Percentiles rank a stretch among this genome's conserved stretches.
phyloP scores from a whole-genome alignment of 352 stramenopile species.

The Phytophthora colocasiae region DNA sequence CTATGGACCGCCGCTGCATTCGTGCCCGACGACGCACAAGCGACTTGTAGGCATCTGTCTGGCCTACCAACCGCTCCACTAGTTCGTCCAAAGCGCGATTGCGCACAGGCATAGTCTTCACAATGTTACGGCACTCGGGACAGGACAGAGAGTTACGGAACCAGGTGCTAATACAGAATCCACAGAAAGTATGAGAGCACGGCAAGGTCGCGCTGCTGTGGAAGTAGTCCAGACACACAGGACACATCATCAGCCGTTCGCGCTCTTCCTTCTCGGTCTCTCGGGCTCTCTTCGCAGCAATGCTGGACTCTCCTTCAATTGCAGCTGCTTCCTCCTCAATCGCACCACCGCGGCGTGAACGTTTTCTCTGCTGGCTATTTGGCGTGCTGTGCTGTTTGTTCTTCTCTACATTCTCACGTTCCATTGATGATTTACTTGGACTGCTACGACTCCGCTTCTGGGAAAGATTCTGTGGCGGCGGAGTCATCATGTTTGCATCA shows the following conservation, averaged over 20 bases:
- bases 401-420: conserved; percentile 31
- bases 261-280: conserved; percentile 49
- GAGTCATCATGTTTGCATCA: conserved; percentile 20
- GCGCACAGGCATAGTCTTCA: conserved; percentile 74
- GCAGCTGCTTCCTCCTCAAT: conserved; percentile 28
- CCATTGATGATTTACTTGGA: conserved; percentile 13
- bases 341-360: conserved; percentile 34
- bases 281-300: conserved; percentile 23
- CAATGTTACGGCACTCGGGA: conserved; percentile 72
- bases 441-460: conserved; percentile 41
- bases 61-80: conserved; percentile 68
- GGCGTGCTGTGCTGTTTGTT: conserved; percentile 30
- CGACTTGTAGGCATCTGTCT: conserved; percentile 64
- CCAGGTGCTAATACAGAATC: conserved; percentile 80
- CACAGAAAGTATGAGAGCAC: conserved; percentile 89
- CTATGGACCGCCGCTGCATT: conserved; percentile 35
- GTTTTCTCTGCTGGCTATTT: conserved; percentile 48
- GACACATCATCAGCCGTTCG: conserved; percentile 80
- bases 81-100: conserved; percentile 87
- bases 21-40: conserved; percentile 44
- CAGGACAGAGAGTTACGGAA: conserved; percentile 81
- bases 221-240: conserved; percentile 87
- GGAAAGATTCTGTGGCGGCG: conserved; percentile 27
- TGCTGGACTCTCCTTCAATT: conserved; percentile 11
- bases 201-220: conserved; percentile 77